Percentiles rank a stretch among this genome's conserved stretches.
Evolutionary conservation across 257 asterid species (phyloP).

Genomic region (Solanum etuberosum): DNA sequence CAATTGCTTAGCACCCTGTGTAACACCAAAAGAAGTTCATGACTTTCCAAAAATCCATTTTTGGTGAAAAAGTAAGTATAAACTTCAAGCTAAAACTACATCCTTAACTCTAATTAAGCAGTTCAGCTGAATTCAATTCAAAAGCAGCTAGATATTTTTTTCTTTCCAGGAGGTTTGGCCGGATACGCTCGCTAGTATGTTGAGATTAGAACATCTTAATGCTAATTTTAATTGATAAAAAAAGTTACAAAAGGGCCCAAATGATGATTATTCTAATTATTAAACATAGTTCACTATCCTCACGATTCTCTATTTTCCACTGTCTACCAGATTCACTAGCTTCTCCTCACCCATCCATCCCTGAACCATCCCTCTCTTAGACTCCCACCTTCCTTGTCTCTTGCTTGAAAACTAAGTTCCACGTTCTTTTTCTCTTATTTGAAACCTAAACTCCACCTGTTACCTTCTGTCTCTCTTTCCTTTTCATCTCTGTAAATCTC

Average conservation of each 20-base stretch:
- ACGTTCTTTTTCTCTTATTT: not conserved
- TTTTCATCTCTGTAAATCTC: not conserved
- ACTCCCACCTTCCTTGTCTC: not conserved
- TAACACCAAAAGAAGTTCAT: constrained; percentile 3
- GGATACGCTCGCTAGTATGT: not conserved
- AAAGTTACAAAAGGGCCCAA: not conserved
- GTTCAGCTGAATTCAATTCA: not conserved
- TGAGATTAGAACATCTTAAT: not conserved
- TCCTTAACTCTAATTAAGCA: not conserved
- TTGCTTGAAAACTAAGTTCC: not conserved
- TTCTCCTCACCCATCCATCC: not conserved
- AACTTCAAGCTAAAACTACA: not conserved
- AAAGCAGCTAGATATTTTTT: not conserved
- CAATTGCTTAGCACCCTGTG: constrained; percentile 71
- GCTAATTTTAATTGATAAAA: not conserved
- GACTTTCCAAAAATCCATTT: not conserved
- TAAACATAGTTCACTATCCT: not conserved
- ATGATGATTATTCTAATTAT: not conserved
- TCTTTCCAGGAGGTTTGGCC: not conserved
- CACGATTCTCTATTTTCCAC: not conserved
- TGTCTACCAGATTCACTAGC: not conserved
- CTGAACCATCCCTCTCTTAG: not conserved
- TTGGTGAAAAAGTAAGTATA: not conserved
- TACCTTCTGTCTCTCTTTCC: not conserved
- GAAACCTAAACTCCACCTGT: not conserved